Conservation (phyloP, 768 basidiomycete genomes). For the Lactarius sp. region DNA sequence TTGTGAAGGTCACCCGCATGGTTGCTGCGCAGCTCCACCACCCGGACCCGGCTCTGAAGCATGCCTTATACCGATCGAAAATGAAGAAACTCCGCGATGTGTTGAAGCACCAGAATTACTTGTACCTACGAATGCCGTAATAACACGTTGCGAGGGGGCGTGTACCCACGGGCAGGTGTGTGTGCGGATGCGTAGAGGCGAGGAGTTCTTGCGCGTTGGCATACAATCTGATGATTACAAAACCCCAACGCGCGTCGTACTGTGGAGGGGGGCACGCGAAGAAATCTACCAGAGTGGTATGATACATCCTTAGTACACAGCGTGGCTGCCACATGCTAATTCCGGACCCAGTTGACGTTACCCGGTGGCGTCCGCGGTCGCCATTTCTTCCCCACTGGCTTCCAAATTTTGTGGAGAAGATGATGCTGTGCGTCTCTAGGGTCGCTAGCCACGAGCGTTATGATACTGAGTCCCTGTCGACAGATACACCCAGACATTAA, state of each 20-base stretch:
- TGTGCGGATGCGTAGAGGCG: conserved; percentile 44
- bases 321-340: background rate
- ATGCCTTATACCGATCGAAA: conserved; percentile 43
- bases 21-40: conserved; percentile 26
- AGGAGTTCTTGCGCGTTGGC: conserved; percentile 51
- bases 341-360: conserved; percentile 46
- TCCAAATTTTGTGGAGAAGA: conserved; percentile 36
- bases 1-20: conserved; percentile 29
- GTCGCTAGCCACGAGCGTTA: background rate
- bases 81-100: conserved; percentile 38
- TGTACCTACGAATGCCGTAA: conserved; percentile 17
- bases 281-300: conserved; percentile 68
- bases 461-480: background rate
- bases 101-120: conserved; percentile 55
- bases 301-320: conserved; percentile 9
- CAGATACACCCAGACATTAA: conserved; percentile 60
- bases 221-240: conserved; percentile 34
- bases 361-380: conserved; percentile 44
- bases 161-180: conserved; percentile 47
- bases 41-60: conserved; percentile 7
- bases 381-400: conserved; percentile 37
- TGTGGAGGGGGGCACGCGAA: conserved; percentile 67
- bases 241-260: conserved; percentile 35
- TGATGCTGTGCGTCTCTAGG: conserved; percentile 51
- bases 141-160: conserved; percentile 40